Evolutionary conservation across 2,329 filamentous ascomycete genomes (phyloP).

Genomic region (Pestalotiopsis sp.): DNA sequence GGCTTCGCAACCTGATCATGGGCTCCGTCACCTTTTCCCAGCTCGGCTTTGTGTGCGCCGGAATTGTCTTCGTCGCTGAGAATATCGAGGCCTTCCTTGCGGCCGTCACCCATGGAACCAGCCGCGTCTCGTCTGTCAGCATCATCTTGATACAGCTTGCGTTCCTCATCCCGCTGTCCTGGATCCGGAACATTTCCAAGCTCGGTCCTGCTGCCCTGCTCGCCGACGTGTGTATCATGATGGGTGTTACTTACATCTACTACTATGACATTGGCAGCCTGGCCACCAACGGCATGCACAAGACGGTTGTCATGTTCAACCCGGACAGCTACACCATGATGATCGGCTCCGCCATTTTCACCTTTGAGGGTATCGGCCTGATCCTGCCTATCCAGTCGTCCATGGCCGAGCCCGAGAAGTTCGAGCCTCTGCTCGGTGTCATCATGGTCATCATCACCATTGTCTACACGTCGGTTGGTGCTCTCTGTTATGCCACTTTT

Average conservation of each 20-base stretch:
- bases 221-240: constrained; percentile 72
- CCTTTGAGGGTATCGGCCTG: constrained; percentile 77
- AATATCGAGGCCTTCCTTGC: constrained; percentile 70
- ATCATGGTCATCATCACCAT: constrained; percentile 76
- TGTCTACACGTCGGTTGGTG: constrained; percentile 73
- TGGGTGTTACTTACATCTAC: constrained; percentile 75
- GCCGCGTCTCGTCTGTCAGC: constrained; percentile 54
- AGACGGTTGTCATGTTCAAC: constrained; percentile 70
- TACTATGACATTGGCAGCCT: constrained; percentile 67
- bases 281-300: constrained; percentile 55
- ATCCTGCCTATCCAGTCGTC: constrained; percentile 77
- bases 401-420: constrained; percentile 71
- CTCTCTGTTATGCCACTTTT: constrained; percentile 75
- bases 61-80: constrained; percentile 77
- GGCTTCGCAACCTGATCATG: constrained; percentile 68
- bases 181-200: constrained; percentile 76
- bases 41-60: constrained; percentile 77
- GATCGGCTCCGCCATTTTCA: constrained; percentile 75
- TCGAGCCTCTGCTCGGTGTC: constrained; percentile 64
- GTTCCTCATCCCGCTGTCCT: constrained; percentile 65
- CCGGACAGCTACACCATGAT: constrained; percentile 70
- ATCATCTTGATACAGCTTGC: constrained; percentile 70
- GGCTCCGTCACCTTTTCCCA: constrained; percentile 74
- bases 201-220: constrained; percentile 70
- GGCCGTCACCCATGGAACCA: constrained; percentile 56